phyloP scores from a whole-genome alignment of 2,329 filamentous ascomycete genomes.

The Emmonsiellopsis sp. region DNA sequence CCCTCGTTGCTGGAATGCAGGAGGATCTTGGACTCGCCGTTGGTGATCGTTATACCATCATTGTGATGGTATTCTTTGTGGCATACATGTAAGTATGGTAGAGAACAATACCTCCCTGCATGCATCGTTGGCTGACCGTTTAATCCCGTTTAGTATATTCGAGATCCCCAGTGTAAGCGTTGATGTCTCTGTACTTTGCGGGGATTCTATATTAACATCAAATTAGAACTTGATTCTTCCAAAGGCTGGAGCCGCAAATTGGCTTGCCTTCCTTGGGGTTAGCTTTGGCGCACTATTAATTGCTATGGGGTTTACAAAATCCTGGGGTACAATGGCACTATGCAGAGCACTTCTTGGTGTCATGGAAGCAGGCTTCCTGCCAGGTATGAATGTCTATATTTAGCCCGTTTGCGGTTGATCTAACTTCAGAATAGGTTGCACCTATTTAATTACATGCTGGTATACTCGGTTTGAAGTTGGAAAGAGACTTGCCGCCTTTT shows the following conservation, averaged over 20 bases:
- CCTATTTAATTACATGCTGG: constrained; percentile 28
- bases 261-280: constrained; percentile 18
- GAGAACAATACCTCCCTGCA: neutral
- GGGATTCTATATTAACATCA: neutral
- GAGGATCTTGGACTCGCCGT: constrained; percentile 18
- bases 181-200: neutral
- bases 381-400: constrained; percentile 11
- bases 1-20: constrained; percentile 21
- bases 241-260: constrained; percentile 19
- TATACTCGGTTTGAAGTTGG: constrained; percentile 30
- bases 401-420: neutral
- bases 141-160: constrained; percentile 48
- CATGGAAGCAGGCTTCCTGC: constrained; percentile 22
- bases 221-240: constrained; percentile 19
- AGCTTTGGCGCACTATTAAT: constrained; percentile 19
- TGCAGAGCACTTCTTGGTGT: constrained; percentile 22
- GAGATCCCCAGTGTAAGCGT: constrained; percentile 22
- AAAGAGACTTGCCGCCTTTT: constrained; percentile 18
- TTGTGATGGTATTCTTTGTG: constrained; percentile 22
- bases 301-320: constrained; percentile 24
- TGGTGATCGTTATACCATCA: constrained; percentile 19
- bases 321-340: constrained; percentile 23
- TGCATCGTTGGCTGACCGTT: neutral
- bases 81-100: constrained; percentile 16
- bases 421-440: constrained; percentile 18